phyloP scores from a whole-genome alignment of 1,139 yeast species.

The Debaryomyces subglobosus region DNA sequence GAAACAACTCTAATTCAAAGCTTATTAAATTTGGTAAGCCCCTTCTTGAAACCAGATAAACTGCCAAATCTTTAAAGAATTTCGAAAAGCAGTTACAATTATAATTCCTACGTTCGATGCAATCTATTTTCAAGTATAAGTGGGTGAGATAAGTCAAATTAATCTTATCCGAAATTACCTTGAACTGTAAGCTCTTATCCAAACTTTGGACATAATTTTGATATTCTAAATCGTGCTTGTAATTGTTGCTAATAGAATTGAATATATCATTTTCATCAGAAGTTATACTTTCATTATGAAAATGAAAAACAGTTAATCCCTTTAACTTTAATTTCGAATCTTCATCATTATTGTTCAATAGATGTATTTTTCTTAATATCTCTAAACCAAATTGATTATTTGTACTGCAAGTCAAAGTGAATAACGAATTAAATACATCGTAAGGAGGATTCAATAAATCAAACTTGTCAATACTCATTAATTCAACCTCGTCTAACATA shows the following conservation, averaged over 20 bases:
- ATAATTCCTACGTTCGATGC: slow-evolving; percentile 29
- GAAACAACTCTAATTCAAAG: slow-evolving; percentile 38
- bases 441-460: slow-evolving; percentile 28
- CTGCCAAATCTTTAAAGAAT: slow-evolving; percentile 33
- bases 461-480: slow-evolving; percentile 19
- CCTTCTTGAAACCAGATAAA: slow-evolving; percentile 21
- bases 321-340: slow-evolving; percentile 29
- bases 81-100: slow-evolving; percentile 35
- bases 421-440: slow-evolving; percentile 27
- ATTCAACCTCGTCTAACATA: slow-evolving; percentile 36
- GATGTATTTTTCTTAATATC: slow-evolving; percentile 26
- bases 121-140: slow-evolving; percentile 37
- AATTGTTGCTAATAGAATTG: slow-evolving; percentile 6
- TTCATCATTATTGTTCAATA: slow-evolving; percentile 23
- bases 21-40: slow-evolving; percentile 37
- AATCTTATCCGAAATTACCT: slow-evolving; percentile 27
- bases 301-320: slow-evolving; percentile 38
- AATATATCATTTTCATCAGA: slow-evolving; percentile 11
- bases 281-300: slow-evolving; percentile 28
- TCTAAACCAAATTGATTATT: slow-evolving; percentile 36
- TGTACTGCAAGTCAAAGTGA: slow-evolving; percentile 38
- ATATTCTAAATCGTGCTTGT: slow-evolving; percentile 9
- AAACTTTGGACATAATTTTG: slow-evolving; percentile 18
- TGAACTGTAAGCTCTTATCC: slow-evolving; percentile 28
- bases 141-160: slow-evolving; percentile 27